Conservation (phyloP, 2,329 filamentous ascomycete species). For the Fusarium illudens region DNA sequence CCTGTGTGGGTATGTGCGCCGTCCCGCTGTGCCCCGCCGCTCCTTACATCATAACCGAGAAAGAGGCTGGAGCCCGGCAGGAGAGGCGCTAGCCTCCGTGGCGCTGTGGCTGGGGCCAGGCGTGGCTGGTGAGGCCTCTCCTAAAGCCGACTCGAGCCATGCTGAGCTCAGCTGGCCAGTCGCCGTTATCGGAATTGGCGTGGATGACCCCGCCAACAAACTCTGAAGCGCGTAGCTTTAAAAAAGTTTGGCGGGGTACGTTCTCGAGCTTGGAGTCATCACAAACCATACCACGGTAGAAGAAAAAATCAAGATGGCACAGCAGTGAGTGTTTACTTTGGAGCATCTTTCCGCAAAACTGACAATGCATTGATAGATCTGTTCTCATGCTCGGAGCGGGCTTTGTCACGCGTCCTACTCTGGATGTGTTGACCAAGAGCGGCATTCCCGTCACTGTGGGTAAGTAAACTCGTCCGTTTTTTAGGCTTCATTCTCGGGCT, state of each 20-base stretch:
- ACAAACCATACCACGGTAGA: neutral
- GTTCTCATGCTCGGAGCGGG: conserved; percentile 52
- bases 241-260: conserved; percentile 1
- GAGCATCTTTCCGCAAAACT: neutral
- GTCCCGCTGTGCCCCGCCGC: neutral
- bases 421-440: conserved; percentile 69
- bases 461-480: conserved; percentile 43
- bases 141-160: conserved; percentile 4
- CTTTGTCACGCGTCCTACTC: conserved; percentile 70
- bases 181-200: neutral
- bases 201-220: conserved; percentile 4
- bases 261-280: neutral
- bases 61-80: conserved; percentile 4
- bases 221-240: neutral
- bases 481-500: neutral
- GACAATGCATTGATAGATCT: neutral
- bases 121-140: neutral
- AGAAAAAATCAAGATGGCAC: conserved; percentile 1
- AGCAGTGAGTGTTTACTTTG: neutral
- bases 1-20: conserved; percentile 25
- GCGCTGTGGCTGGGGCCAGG: conserved; percentile 12
- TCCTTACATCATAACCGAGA: conserved; percentile 16
- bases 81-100: neutral
- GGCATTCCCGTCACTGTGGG: conserved; percentile 72
- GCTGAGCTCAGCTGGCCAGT: neutral